phyloP scores from a whole-genome alignment of 1,284 basidiomycete genomes.

The Porogramme epimiltina region DNA sequence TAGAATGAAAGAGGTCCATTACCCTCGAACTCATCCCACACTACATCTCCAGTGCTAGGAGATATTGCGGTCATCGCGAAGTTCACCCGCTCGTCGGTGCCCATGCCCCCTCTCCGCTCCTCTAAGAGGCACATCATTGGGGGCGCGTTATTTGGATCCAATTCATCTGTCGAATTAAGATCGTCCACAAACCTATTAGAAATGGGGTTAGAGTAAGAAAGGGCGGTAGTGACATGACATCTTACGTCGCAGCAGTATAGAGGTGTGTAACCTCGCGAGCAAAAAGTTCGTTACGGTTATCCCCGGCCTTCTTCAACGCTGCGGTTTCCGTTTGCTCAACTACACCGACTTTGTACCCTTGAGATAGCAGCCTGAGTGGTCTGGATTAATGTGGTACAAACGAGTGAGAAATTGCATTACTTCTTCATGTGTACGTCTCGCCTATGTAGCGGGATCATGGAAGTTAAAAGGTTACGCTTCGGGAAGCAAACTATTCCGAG shows the following conservation, averaged over 20 bases:
- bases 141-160: constrained; percentile 55
- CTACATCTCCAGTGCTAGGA: constrained; percentile 87
- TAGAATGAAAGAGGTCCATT: constrained; percentile 6
- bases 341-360: constrained; percentile 90
- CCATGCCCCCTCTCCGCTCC: constrained; percentile 50
- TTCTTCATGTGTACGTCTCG: constrained; percentile 88
- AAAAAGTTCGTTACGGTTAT: constrained; percentile 84
- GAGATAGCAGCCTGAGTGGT: constrained; percentile 69
- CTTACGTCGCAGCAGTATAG: constrained; percentile 89
- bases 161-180: constrained; percentile 67
- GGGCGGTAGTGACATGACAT: no score
- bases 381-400: neutral
- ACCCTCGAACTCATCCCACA: constrained; percentile 93
- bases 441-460: constrained; percentile 83
- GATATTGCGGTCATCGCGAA: constrained; percentile 83
- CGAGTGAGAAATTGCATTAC: constrained; percentile 40
- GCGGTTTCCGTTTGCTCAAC: constrained; percentile 94
- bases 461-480: constrained; percentile 81
- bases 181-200: constrained; percentile 80
- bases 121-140: constrained; percentile 79
- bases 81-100: constrained; percentile 56
- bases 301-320: constrained; percentile 90
- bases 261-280: constrained; percentile 79
- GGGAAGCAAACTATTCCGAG: constrained; percentile 82
- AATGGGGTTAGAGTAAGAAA: no score